A percentile compares a stretch with the other conserved stretches of the same genome.
phyloP scores from a whole-genome alignment of 441 rosid species.

The Aleurites moluccanus region DNA sequence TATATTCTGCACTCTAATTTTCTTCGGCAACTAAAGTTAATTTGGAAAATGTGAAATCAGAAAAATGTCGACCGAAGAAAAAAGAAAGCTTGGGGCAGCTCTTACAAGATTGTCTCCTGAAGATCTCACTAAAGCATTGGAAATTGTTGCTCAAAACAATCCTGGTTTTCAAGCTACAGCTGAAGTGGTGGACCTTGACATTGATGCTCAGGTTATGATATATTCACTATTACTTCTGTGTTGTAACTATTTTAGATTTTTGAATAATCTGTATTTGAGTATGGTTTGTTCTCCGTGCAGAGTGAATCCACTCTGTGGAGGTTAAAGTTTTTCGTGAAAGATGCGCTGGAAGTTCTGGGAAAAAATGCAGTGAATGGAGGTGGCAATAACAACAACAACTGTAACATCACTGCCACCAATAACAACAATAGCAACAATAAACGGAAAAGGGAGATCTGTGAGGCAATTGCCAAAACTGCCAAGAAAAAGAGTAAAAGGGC shows the following conservation, averaged over 20 bases:
- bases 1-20: conserved; percentile 2
- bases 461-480: conserved; percentile 56
- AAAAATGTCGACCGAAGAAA: conserved; percentile 82
- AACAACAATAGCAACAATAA: conserved; percentile 48
- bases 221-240: neutral
- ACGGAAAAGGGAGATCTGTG: conserved; percentile 58
- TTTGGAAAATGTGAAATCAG: conserved; percentile 44
- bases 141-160: conserved; percentile 84
- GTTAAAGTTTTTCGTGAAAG: conserved; percentile 84
- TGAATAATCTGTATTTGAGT: neutral
- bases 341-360: conserved; percentile 59
- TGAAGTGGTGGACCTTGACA: conserved; percentile 87
- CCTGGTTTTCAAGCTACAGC: conserved; percentile 80
- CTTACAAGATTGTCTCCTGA: conserved; percentile 72
- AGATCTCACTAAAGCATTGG: conserved; percentile 82
- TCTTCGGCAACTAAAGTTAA: neutral
- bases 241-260: neutral
- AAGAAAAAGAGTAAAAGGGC: conserved; percentile 47
- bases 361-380: conserved; percentile 48
- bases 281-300: conserved; percentile 31
- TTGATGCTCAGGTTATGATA: conserved; percentile 69
- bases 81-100: conserved; percentile 74
- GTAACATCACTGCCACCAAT: conserved; percentile 22
- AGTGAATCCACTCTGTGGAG: conserved; percentile 87
- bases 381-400: conserved; percentile 38